Conservation (phyloP, 2,329 filamentous ascomycete species). For the Talaromyces rugulosus region DNA sequence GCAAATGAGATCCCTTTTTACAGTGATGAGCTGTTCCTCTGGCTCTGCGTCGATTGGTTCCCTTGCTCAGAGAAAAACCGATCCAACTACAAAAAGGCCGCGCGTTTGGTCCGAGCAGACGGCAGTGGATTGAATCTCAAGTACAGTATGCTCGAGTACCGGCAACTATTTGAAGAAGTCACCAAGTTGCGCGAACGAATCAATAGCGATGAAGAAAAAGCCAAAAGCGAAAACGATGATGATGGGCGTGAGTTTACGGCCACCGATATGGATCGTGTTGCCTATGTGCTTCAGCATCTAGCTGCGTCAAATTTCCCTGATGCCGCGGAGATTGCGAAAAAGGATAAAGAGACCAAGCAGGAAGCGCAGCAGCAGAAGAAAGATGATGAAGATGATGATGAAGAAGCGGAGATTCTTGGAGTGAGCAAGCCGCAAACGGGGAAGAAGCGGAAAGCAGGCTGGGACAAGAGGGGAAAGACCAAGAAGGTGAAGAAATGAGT, state of each 20-base stretch:
- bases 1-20: slow-evolving; percentile 34
- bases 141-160: slow-evolving; percentile 39
- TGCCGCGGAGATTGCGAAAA: slow-evolving; percentile 8
- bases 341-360: slow-evolving; percentile 1
- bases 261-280: slow-evolving; percentile 33
- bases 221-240: not conserved
- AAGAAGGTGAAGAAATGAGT: slow-evolving; percentile 9
- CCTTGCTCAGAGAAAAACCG: slow-evolving; percentile 16
- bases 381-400: not conserved
- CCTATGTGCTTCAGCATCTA: slow-evolving; percentile 34
- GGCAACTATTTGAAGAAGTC: slow-evolving; percentile 27
- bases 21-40: slow-evolving; percentile 37
- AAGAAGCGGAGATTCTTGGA: slow-evolving; percentile 8
- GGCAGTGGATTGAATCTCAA: slow-evolving; percentile 32
- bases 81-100: slow-evolving; percentile 16
- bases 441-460: slow-evolving; percentile 9
- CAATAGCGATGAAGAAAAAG: slow-evolving; percentile 11
- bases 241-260: slow-evolving; percentile 20
- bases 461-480: slow-evolving; percentile 5
- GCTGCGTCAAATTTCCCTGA: slow-evolving; percentile 21
- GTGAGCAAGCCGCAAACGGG: slow-evolving; percentile 1
- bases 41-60: slow-evolving; percentile 29
- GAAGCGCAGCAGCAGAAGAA: slow-evolving; percentile 11
- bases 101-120: slow-evolving; percentile 4
- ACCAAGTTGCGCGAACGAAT: slow-evolving; percentile 20